phyloP scores from a whole-genome alignment of 257 asterid genomes.

The Schizonepeta tenuifolia region DNA sequence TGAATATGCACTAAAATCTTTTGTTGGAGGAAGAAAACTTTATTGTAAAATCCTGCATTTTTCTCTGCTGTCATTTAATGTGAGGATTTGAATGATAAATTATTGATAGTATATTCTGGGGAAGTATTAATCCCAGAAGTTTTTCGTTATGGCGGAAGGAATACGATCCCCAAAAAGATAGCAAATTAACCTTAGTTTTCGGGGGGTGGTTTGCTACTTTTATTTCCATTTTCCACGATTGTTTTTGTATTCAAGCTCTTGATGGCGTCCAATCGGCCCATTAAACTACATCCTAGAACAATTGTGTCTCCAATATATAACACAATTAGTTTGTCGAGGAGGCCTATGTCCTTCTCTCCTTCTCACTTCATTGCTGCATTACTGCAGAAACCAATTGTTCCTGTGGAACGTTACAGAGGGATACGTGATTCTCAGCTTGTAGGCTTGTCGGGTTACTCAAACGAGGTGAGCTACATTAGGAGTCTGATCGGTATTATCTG shows the following conservation, averaged over 20 bases:
- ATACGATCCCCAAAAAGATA: neutral
- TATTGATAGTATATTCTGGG: neutral
- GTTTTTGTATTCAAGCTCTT: neutral
- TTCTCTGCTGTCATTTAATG: neutral
- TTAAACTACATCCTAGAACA: neutral
- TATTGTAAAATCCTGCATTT: neutral
- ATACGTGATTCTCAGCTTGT: slow-evolving; percentile 77
- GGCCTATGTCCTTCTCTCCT: neutral
- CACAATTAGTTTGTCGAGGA: neutral
- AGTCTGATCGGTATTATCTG: neutral
- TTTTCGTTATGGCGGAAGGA: neutral
- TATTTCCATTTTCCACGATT: neutral
- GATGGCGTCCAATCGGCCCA: neutral
- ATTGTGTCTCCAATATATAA: neutral
- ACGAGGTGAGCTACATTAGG: slow-evolving; percentile 49
- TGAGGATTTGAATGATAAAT: neutral
- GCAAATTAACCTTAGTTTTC: neutral
- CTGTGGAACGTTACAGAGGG: slow-evolving; percentile 54
- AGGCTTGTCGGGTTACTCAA: slow-evolving; percentile 68
- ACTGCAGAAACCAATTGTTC: slow-evolving; percentile 68
- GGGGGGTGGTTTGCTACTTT: neutral
- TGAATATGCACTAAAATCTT: too few species aligned
- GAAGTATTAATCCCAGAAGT: neutral
- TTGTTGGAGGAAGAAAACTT: neutral
- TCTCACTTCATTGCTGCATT: neutral